Evolutionary conservation across 371 early-diverging fungal genomes (phyloP), one percentile per base, ranked within the genome.

Genomic region (Saksenaea oblongispora): DNA sequence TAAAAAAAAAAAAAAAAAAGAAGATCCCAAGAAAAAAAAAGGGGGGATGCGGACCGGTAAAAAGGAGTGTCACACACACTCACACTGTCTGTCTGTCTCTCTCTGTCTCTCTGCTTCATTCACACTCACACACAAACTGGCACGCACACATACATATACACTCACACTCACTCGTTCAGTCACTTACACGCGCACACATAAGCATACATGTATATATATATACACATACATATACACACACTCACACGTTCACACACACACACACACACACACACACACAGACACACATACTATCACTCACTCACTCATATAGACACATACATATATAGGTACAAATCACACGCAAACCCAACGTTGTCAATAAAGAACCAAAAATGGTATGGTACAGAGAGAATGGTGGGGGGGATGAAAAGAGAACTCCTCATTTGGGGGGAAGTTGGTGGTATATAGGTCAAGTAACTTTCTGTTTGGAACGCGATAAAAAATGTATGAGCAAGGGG

Each of bases 391-490:
- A 47, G 51, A 47, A 47, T 47, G 51, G 51, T 17, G 47, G 51
- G 26, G 51, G 22, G 51, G 5, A 47, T 9, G 5, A 5, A n/a
- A 4, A 47, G 2, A 22, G n/a, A 39, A 11, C 51, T 47, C 51
- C 51, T 47, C 51, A 47, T 47, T 22, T 47, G 2, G 51, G 51
- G 51, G 51, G 31, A 31, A 31, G 31, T 31, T 31, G 31, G 31
- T 31, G 31, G 31, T 31, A 31, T 31, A 31, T 31, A 47, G 51
- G 51, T 47, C 51, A 47, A 47, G 51, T 26, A n/a, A 18, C 9
- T 41, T 47, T 47, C 51, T 47, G 51, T 47, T 47, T 47, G 41
- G 56, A 56, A 36, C 56, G 56, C 34, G 35, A 56, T 9, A 22
- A 31, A 56, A 31, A 56, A 56, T 22, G 18, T 14, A 28, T 18